phyloP scores from a whole-genome alignment of 1,284 basidiomycete species.

The Cryptococcus floricola region DNA sequence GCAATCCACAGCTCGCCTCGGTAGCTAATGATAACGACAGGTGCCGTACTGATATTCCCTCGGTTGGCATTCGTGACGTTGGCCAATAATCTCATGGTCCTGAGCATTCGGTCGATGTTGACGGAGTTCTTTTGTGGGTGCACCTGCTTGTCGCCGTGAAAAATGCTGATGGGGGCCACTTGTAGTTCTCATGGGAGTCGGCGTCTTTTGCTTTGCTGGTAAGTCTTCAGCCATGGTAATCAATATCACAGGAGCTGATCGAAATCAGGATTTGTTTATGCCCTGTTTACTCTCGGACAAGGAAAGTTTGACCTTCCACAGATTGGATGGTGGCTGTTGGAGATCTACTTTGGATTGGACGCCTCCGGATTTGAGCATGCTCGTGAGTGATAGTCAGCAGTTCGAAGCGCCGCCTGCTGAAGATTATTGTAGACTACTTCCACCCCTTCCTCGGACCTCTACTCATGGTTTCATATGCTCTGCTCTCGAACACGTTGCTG shows the following conservation, averaged over 20 bases:
- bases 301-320: conserved; percentile 37
- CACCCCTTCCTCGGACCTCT: conserved; percentile 79
- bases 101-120: conserved; percentile 49
- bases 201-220: conserved; percentile 65
- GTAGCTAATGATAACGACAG: conserved; percentile 46
- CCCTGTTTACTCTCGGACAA: conserved; percentile 68
- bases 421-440: conserved; percentile 55
- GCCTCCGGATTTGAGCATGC: conserved; percentile 74
- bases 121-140: conserved; percentile 48
- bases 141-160: conserved; percentile 9
- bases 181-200: conserved; percentile 74
- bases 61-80: conserved; percentile 82
- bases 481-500: conserved; percentile 71
- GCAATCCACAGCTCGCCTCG: too few relatives aligned
- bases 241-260: background rate
- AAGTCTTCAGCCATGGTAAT: background rate
- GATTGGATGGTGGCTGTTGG: conserved; percentile 51
- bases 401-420: conserved; percentile 3
- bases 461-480: conserved; percentile 76
- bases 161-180: conserved; percentile 60
- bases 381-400: conserved; percentile 52
- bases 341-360: conserved; percentile 73
- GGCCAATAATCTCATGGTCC: conserved; percentile 68
- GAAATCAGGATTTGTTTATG: conserved; percentile 80
- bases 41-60: conserved; percentile 82